phyloP scores from a whole-genome alignment of 2,329 filamentous ascomycete species.

The Fusarium tjaetaba region DNA sequence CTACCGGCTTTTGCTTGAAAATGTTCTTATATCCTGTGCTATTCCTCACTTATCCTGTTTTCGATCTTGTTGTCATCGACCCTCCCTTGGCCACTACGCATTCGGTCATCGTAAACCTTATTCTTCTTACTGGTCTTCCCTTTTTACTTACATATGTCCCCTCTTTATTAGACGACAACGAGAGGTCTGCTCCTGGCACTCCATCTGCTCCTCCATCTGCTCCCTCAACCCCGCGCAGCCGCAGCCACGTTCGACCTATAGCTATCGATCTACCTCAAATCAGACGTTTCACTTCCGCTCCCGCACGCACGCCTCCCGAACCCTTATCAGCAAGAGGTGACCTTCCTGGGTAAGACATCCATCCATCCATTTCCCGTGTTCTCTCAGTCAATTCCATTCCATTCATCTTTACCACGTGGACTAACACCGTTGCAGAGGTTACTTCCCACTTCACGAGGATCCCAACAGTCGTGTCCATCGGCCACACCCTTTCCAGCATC shows the following conservation, averaged over 20 bases:
- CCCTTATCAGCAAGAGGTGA: constrained; percentile 68
- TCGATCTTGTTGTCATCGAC: constrained; percentile 26
- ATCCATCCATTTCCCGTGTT: background rate
- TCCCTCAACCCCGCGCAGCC: constrained; percentile 36
- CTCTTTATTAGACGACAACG: constrained; percentile 31
- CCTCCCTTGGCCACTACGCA: constrained; percentile 3
- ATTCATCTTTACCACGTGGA: background rate
- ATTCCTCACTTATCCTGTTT: constrained; percentile 31
- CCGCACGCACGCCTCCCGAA: constrained; percentile 56
- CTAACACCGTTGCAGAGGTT: constrained; percentile 57
- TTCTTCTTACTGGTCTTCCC: background rate
- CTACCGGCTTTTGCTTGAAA: constrained; percentile 18
- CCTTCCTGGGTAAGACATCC: constrained; percentile 65
- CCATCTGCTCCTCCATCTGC: constrained; percentile 20
- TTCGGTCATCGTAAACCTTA: background rate
- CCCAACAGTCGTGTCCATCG: constrained; percentile 57
- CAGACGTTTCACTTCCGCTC: constrained; percentile 53
- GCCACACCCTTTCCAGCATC: constrained; percentile 61
- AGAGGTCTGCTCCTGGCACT: constrained; percentile 18
- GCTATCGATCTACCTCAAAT: constrained; percentile 60
- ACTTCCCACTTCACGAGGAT: constrained; percentile 70
- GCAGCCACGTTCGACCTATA: constrained; percentile 58
- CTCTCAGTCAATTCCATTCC: background rate
- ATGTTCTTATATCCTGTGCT: constrained; percentile 27
- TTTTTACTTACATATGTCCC: constrained; percentile 22